phyloP scores from a whole-genome alignment of 139 green algal species.

The Picocystis salinarum region DNA sequence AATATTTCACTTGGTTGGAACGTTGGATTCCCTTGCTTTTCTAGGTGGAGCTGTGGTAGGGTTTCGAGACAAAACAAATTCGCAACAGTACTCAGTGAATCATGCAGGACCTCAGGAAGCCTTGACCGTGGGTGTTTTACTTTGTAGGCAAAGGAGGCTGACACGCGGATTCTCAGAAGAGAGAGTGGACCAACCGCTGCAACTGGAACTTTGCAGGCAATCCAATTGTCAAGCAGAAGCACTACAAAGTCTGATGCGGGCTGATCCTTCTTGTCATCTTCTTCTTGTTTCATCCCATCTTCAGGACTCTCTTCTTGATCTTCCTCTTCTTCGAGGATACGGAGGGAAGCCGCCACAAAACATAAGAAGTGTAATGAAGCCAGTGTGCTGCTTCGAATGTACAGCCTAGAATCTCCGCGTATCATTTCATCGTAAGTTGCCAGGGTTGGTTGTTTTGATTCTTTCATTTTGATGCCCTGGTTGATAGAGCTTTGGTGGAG shows the following conservation, averaged over 20 bases:
- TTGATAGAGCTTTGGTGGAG: conserved; percentile 30
- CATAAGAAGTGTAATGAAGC: conserved; percentile 18
- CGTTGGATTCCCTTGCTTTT: too few relatives aligned
- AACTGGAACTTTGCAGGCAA: conserved; percentile 10
- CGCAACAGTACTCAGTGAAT: too few relatives aligned
- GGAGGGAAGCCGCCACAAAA: conserved; percentile 20
- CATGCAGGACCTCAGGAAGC: too few relatives aligned
- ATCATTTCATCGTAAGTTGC: conserved; percentile 34
- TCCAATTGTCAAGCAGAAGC: conserved; percentile 27
- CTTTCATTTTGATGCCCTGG: neutral
- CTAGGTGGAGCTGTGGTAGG: too few relatives aligned
- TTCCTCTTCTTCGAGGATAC: conserved; percentile 4
- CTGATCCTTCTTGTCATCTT: too few relatives aligned
- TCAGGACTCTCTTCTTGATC: neutral
- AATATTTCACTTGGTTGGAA: too few relatives aligned
- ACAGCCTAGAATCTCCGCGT: conserved; percentile 23
- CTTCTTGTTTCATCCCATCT: too few relatives aligned
- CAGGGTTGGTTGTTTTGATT: conserved; percentile 9
- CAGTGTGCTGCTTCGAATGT: conserved; percentile 15
- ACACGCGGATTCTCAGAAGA: conserved; percentile 18
- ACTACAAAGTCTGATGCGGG: conserved; percentile 4
- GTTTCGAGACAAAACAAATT: too few relatives aligned
- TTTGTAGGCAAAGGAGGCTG: conserved; percentile 17
- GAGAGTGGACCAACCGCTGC: conserved; percentile 6
- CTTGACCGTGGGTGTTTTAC: conserved; percentile 8